phyloP scores from a whole-genome alignment of 2,329 filamentous ascomycete genomes.

The Pseudogymnoascus sp. region DNA sequence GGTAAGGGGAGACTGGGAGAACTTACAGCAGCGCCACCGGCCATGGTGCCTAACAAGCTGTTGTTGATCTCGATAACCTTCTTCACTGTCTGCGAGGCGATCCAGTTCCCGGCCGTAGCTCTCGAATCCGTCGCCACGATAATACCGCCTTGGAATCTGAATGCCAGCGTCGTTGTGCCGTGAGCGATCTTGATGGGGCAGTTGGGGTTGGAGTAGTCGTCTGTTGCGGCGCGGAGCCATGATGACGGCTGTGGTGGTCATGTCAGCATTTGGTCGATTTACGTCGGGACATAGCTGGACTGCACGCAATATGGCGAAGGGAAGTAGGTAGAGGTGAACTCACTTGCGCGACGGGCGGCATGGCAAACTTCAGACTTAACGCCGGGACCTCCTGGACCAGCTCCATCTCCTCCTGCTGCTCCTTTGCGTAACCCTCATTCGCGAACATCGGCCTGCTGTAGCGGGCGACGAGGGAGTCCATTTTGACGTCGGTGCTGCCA shows the following conservation, averaged over 20 bases:
- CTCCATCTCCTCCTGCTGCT: constrained; percentile 62
- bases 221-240: constrained; percentile 93
- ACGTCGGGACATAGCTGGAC: not conserved
- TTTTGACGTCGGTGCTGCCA: constrained; percentile 32
- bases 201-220: constrained; percentile 92
- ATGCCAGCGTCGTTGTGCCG: constrained; percentile 94
- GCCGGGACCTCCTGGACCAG: constrained; percentile 62
- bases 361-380: constrained; percentile 85
- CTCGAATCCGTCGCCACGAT: constrained; percentile 97
- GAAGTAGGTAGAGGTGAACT: constrained; percentile 27
- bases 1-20: too few species aligned
- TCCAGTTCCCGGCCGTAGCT: constrained; percentile 97
- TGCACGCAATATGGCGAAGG: not conserved
- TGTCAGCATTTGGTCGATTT: constrained; percentile 10
- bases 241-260: constrained; percentile 60
- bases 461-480: constrained; percentile 89
- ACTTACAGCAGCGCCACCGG: constrained; percentile 82
- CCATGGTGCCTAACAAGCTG: constrained; percentile 92
- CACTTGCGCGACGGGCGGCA: constrained; percentile 88
- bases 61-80: constrained; percentile 99
- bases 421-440: constrained; percentile 60
- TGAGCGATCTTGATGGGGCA: constrained; percentile 99
- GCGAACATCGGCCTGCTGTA: constrained; percentile 75
- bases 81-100: constrained; percentile 98
- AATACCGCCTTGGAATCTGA: constrained; percentile 96